Conservation (phyloP, 306 rosid species). For the Fragaria iinumae region DNA sequence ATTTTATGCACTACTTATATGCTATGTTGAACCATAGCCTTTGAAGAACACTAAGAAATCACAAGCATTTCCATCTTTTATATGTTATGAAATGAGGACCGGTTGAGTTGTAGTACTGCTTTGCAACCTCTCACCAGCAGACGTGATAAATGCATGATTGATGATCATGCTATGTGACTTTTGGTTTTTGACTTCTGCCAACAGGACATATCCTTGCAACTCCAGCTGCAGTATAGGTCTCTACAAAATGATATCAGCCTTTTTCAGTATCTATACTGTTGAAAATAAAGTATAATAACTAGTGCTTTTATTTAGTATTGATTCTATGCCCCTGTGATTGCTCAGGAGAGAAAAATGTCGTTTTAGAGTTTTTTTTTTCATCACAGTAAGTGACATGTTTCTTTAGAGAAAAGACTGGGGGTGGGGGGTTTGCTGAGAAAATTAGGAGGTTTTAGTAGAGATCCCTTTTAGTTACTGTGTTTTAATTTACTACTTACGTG, state of each 20-base stretch:
- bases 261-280: not conserved
- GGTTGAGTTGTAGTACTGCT: not conserved
- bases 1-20: not conserved
- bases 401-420: not conserved
- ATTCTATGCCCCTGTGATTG: too few species aligned
- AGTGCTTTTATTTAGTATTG: too few species aligned
- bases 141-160: not conserved
- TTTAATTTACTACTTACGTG: not conserved
- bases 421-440: not conserved
- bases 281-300: not conserved
- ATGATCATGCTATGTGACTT: not conserved
- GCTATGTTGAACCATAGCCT: not conserved
- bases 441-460: not conserved
- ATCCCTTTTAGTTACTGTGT: not conserved
- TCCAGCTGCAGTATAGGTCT: slow-evolving; percentile 8
- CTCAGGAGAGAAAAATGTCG: too few species aligned
- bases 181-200: not conserved
- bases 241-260: slow-evolving; percentile 1
- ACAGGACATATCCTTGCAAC: not conserved
- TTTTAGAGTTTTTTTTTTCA: not conserved
- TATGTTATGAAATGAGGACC: not conserved
- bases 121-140: not conserved
- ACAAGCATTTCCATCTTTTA: not conserved
- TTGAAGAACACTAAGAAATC: not conserved
- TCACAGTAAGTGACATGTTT: not conserved